A percentile compares a stretch with the other conserved stretches of the same genome.
These are phyloP conservation scores for Penicillium lagena DNA, from an alignment of 495 filamentous ascomycete species.

Conservation along the genomic window DNA sequence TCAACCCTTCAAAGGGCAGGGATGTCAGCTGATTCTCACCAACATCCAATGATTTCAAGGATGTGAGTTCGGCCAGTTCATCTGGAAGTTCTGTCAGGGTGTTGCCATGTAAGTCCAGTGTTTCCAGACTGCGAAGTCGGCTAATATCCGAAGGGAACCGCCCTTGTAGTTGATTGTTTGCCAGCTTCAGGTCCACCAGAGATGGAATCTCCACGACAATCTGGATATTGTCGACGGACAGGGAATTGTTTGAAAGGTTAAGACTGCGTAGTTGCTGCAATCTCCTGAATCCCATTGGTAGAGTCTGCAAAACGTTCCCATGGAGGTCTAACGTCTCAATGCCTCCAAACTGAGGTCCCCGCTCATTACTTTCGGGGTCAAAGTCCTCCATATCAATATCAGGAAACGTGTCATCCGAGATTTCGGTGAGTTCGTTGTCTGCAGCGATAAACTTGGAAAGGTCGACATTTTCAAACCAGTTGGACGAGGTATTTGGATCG, in stretches of 20 bases:
- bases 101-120: constrained; percentile 77
- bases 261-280: constrained; percentile 68
- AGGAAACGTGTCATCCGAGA: constrained; percentile 71
- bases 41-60: constrained; percentile 69
- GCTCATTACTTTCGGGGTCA: constrained; percentile 54
- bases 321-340: constrained; percentile 80
- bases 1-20: constrained; percentile 63
- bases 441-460: constrained; percentile 82
- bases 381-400: constrained; percentile 54
- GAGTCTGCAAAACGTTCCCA: constrained; percentile 63
- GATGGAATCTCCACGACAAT: constrained; percentile 62
- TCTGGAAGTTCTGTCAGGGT: constrained; percentile 68
- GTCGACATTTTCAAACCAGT: constrained; percentile 94
- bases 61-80: constrained; percentile 53
- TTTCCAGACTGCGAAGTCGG: constrained; percentile 61
- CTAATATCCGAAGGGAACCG: constrained; percentile 50
- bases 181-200: constrained; percentile 74
- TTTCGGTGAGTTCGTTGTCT: constrained; percentile 78
- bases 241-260: constrained; percentile 80
- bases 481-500: constrained; percentile 51
- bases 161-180: constrained; percentile 69
- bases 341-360: constrained; percentile 74
- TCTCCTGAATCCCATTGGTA: constrained; percentile 72
- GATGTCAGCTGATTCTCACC: constrained; percentile 65
- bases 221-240: constrained; percentile 63